Conservation (phyloP, 192 early-diverging fungal species). For the Rhizoclosmatium globosum region DNA sequence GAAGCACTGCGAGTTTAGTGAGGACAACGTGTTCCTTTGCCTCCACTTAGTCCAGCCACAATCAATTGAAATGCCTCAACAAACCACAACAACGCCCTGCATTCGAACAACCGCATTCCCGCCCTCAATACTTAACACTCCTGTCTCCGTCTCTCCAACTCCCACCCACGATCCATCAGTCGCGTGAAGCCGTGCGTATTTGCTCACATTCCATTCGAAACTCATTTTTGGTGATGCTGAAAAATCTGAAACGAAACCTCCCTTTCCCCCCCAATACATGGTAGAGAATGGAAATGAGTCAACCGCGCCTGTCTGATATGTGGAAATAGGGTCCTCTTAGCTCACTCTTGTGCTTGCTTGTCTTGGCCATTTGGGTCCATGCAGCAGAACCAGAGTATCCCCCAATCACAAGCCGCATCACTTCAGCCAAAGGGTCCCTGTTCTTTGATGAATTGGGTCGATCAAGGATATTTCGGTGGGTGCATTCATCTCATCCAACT, state of each 20-base stretch:
- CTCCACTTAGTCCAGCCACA: background rate
- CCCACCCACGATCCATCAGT: conserved; percentile 7
- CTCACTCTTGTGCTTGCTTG: no score
- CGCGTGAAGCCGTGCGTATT: conserved; percentile 7
- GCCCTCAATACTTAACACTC: background rate
- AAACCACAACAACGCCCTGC: background rate
- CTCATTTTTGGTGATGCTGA: no score
- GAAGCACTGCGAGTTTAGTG: background rate
- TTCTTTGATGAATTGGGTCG: conserved; percentile 36
- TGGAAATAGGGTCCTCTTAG: no score
- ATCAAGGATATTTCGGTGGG: conserved; percentile 35
- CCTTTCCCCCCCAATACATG: no score
- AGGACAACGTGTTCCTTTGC: background rate
- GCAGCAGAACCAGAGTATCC: no score
- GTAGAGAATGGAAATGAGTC: no score
- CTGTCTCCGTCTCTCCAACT: background rate
- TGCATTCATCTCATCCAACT: background rate
- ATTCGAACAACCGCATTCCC: background rate
- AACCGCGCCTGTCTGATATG: no score
- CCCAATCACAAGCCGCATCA: conserved; percentile 10
- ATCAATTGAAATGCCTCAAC: background rate
- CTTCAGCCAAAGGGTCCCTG: conserved; percentile 14
- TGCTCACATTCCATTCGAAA: background rate
- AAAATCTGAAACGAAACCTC: no score
- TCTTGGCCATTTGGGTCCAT: no score